These are phyloP conservation scores for Pseudogymnoascus sp. DNA, from an alignment of 2,329 filamentous ascomycete genomes.

Conservation along the genomic window DNA sequence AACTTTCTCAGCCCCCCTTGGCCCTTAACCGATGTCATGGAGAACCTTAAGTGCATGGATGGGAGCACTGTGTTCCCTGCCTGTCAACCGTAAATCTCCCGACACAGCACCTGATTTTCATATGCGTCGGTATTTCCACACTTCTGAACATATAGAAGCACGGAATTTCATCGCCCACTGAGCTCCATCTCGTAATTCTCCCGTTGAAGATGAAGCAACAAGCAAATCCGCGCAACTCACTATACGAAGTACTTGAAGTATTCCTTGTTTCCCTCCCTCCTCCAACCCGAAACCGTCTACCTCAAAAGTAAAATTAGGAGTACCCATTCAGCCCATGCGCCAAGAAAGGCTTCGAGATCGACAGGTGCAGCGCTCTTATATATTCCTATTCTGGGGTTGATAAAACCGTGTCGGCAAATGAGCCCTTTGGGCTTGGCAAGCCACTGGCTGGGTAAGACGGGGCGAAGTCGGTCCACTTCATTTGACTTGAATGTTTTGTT, in stretches of 20 bases:
- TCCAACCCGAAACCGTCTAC: neutral
- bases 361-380: neutral
- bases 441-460: neutral
- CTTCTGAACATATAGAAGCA: neutral
- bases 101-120: neutral
- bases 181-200: neutral
- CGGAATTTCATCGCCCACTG: neutral
- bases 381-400: neutral
- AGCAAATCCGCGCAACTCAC: neutral
- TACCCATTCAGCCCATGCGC: neutral
- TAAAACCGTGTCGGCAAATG: neutral
- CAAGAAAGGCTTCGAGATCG: neutral
- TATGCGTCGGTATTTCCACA: neutral
- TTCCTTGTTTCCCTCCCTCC: neutral
- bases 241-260: neutral
- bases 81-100: neutral
- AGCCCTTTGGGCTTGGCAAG: neutral
- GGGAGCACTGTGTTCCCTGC: neutral
- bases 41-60: neutral
- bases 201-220: neutral
- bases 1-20: neutral
- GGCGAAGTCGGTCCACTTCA: neutral
- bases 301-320: neutral
- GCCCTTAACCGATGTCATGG: neutral
- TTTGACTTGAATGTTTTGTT: neutral